Conservation (phyloP, 257 asterid species). For the Parsonsia alboflavescens region DNA sequence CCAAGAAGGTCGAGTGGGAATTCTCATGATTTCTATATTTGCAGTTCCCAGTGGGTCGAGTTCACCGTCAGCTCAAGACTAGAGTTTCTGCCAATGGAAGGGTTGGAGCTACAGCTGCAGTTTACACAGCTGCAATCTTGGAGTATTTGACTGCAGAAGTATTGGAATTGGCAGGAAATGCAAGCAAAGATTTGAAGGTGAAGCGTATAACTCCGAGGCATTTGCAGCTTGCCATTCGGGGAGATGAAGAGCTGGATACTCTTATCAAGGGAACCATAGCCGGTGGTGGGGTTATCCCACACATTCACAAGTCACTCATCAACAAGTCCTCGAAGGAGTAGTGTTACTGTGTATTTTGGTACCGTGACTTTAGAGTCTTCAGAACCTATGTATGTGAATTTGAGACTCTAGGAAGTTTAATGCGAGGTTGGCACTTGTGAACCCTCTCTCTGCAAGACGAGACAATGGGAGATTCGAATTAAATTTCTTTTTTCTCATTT, state of each 20-base stretch:
- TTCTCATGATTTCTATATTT: background rate
- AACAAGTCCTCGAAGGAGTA: constrained; percentile 33
- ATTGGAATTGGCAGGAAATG: constrained; percentile 34
- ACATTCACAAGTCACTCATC: constrained; percentile 33
- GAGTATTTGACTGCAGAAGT: constrained; percentile 35
- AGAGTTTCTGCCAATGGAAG: constrained; percentile 31
- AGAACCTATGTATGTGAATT: constrained; percentile 2
- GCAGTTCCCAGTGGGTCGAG: constrained; percentile 35
- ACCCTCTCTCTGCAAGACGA: background rate
- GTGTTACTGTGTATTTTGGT: background rate
- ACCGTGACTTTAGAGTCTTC: background rate
- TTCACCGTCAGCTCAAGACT: constrained; percentile 31
- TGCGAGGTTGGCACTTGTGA: background rate
- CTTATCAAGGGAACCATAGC: constrained; percentile 37
- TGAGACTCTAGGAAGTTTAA: constrained; percentile 1
- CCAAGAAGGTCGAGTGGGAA: no score
- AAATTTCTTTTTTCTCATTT: constrained; percentile 6
- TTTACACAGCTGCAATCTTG: constrained; percentile 30
- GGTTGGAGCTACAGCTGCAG: constrained; percentile 36
- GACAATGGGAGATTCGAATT: background rate
- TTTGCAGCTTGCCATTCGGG: constrained; percentile 35
- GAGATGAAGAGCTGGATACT: constrained; percentile 36
- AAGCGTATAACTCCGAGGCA: constrained; percentile 37
- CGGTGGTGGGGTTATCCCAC: constrained; percentile 36
- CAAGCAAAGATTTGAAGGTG: constrained; percentile 38